These are phyloP conservation scores for Quercus phellos DNA, from an alignment of 331 rosid species.

Conservation along the genomic window DNA sequence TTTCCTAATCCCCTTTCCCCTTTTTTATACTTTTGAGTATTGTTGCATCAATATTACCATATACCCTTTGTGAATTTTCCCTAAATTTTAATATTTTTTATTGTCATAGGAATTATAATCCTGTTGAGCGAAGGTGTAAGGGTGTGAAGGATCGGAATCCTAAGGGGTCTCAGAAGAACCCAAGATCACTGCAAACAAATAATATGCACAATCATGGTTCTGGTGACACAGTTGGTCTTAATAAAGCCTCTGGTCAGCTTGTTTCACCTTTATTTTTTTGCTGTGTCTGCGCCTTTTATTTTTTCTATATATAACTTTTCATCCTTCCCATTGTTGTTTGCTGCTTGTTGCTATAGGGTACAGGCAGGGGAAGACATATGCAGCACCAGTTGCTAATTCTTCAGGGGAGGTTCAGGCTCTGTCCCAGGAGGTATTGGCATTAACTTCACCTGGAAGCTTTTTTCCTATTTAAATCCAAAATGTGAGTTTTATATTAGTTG, in stretches of 20 bases:
- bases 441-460: slow-evolving; percentile 4
- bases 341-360: slow-evolving; percentile 37
- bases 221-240: slow-evolving; percentile 43
- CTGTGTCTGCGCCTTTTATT: background rate
- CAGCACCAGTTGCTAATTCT: slow-evolving; percentile 39
- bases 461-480: background rate
- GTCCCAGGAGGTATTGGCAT: slow-evolving; percentile 64
- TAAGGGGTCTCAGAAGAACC: slow-evolving; percentile 50
- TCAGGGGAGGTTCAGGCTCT: slow-evolving; percentile 65
- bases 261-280: background rate
- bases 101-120: slow-evolving; percentile 69
- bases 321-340: background rate
- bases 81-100: background rate
- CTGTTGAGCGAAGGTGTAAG: slow-evolving; percentile 72
- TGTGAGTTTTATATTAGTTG: background rate
- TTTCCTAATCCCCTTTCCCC: slow-evolving; percentile 1
- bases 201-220: slow-evolving; percentile 44
- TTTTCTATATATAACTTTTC: background rate
- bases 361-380: slow-evolving; percentile 53
- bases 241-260: slow-evolving; percentile 44
- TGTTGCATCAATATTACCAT: background rate
- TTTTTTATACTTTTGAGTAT: background rate
- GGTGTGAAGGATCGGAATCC: slow-evolving; percentile 64
- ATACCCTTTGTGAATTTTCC: background rate
- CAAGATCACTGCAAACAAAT: slow-evolving; percentile 75